Base-by-base conservation (phyloP, 306 rosid species). In the Sicyos edulis region DNA sequence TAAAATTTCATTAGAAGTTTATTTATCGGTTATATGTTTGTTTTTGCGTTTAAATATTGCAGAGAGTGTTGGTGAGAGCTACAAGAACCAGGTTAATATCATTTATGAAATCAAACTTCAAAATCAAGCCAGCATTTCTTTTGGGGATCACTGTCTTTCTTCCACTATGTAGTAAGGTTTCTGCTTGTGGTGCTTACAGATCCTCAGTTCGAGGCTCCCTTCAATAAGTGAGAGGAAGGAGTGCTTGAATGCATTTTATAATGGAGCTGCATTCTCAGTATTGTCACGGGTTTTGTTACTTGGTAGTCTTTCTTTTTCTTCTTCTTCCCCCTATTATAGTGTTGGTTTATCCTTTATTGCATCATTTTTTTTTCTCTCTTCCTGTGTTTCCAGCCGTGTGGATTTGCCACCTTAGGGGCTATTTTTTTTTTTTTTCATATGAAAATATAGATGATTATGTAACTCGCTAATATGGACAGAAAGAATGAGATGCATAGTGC, bases 241-340 rank as follows among this genome's bases (percentile, higher is more conserved):
- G 66, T 88, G 83, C 86, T 81, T 96, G 96, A 80, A 63, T 19
- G 89, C 77, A 3, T 90, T 90, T 79, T 93, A 90, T 70, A 55
- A 60, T 12, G 95, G 96, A 71, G 82, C 84, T 74, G 93, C 88
- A 51, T 93, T 90, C 81, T 85, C 88, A 32, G 75, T 95, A 11
- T 65, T 90, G 7, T 87, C 96, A 71, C 85, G 95, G 56, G 83
- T 88, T 81, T 80, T 93, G 76, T 81, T 90, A 70, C 84, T 70
- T 32, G 97, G 98, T 93, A 83, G 80, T 17, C 17, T 71, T 55
- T 64, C 45, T 64, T 61, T 69, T 58, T 76, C 29, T 63, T 26
- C 29, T 3, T 16, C 54, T 73, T 37, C 42, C 45, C 58, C 15
- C 16, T 44, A 59, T 4, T 77, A 16, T 74, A 15, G 32, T 54